phyloP scores from a whole-genome alignment of 257 asterid species.

The Solanum bulbocastanum region DNA sequence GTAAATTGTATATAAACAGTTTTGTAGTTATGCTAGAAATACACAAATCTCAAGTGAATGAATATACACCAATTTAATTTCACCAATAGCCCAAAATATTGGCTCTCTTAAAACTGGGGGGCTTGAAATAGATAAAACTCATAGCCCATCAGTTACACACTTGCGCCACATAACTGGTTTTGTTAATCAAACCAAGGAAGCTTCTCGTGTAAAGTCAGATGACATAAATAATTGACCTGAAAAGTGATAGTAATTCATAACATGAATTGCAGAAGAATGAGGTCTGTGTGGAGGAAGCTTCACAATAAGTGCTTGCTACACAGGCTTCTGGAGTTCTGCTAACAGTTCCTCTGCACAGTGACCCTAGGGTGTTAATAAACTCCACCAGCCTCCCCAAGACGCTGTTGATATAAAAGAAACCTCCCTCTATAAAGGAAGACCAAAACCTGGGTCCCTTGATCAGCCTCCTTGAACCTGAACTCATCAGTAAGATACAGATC shows the following conservation, averaged over 20 bases:
- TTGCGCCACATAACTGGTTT: neutral
- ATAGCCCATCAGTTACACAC: neutral
- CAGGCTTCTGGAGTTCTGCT: neutral
- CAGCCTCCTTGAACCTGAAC: neutral
- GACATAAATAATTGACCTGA: neutral
- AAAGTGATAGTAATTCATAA: neutral
- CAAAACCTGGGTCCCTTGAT: neutral
- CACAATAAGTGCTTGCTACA: neutral
- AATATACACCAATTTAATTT: neutral
- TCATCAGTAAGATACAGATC: neutral
- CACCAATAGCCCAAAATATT: neutral
- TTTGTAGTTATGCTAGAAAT: neutral
- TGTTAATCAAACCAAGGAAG: neutral
- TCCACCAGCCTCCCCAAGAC: neutral
- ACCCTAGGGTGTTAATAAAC: neutral
- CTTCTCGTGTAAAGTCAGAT: neutral
- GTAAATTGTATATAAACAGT: neutral
- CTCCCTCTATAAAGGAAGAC: neutral
- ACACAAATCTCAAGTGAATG: neutral
- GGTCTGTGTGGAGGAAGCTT: neutral
- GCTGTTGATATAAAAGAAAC: neutral
- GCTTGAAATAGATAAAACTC: neutral
- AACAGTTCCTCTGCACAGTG: neutral
- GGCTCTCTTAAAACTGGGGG: neutral
- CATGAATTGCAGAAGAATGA: neutral